These are phyloP conservation scores for Aspergillus terreus DNA, from an alignment of 2,329 filamentous ascomycete species.

Conservation along the genomic window DNA sequence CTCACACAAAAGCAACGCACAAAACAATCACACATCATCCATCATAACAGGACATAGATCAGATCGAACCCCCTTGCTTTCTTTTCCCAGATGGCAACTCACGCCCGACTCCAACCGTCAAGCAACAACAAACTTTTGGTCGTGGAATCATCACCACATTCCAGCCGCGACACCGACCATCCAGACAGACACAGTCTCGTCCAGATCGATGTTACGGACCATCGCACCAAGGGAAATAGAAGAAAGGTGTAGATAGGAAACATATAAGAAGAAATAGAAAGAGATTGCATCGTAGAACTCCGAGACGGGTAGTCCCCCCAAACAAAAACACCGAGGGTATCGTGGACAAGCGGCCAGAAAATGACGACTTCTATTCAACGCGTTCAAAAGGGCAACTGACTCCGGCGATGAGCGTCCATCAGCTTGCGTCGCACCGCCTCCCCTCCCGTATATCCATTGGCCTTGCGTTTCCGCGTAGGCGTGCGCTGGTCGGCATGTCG, in stretches of 20 bases:
- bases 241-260: not conserved
- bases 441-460: constrained; percentile 34
- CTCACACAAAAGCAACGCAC: not conserved
- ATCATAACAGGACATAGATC: not conserved
- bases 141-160: not conserved
- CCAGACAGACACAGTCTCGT: not conserved
- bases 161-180: not conserved
- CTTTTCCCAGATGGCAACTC: not conserved
- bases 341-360: not conserved
- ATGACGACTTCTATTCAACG: not conserved
- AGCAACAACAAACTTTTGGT: not conserved
- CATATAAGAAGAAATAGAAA: not conserved
- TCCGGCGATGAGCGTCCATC: constrained; percentile 40
- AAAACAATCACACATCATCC: not conserved
- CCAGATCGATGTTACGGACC: not conserved
- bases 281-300: not conserved
- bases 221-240: not conserved
- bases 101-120: not conserved
- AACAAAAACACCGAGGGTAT: not conserved
- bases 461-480: constrained; percentile 39
- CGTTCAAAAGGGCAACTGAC: constrained; percentile 34
- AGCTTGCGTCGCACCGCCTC: constrained; percentile 43
- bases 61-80: not conserved
- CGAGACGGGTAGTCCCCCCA: not conserved
- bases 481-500: constrained; percentile 38